These are phyloP conservation scores for Prunella vulgaris DNA, from an alignment of 257 asterid genomes.

Conservation along the genomic window DNA sequence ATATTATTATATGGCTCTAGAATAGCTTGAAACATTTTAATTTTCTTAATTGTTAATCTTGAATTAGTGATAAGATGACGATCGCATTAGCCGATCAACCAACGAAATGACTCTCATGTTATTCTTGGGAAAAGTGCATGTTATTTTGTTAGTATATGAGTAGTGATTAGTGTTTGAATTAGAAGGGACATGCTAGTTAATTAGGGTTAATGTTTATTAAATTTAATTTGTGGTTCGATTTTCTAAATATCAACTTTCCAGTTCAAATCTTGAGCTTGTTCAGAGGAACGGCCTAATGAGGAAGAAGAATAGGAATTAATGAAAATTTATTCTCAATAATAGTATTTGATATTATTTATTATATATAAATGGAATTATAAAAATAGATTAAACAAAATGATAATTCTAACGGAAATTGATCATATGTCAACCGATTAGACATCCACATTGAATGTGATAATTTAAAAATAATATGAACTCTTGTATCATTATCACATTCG, in stretches of 20 bases:
- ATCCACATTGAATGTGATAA: too few relatives aligned
- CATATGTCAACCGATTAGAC: too few relatives aligned
- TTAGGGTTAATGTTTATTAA: slow-evolving; percentile 34
- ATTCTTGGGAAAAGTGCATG: slow-evolving; percentile 28
- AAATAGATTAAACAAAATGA: too few relatives aligned
- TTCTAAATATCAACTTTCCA: neutral
- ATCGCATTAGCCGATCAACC: slow-evolving; percentile 29
- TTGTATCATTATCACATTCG: too few relatives aligned
- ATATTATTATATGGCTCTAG: neutral
- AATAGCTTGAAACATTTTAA: slow-evolving; percentile 8
- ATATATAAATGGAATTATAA: too few relatives aligned
- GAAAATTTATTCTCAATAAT: too few relatives aligned
- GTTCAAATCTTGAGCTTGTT: neutral
- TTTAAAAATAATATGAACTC: too few relatives aligned
- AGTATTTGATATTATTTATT: too few relatives aligned
- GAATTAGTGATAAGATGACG: slow-evolving; percentile 37
- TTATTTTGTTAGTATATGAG: neutral
- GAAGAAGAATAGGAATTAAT: too few relatives aligned
- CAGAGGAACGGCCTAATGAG: too few relatives aligned
- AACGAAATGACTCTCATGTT: slow-evolving; percentile 29
- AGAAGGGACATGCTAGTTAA: slow-evolving; percentile 43
- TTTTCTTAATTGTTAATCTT: slow-evolving; percentile 8
- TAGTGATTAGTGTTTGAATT: slow-evolving; percentile 26
- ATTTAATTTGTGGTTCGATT: neutral
- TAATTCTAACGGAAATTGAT: too few relatives aligned